A percentile compares a stretch with the other conserved stretches of the same genome.
Evolutionary conservation across 1,139 yeast genomes (phyloP).

Genomic region (Diutina pseudorugosa): DNA sequence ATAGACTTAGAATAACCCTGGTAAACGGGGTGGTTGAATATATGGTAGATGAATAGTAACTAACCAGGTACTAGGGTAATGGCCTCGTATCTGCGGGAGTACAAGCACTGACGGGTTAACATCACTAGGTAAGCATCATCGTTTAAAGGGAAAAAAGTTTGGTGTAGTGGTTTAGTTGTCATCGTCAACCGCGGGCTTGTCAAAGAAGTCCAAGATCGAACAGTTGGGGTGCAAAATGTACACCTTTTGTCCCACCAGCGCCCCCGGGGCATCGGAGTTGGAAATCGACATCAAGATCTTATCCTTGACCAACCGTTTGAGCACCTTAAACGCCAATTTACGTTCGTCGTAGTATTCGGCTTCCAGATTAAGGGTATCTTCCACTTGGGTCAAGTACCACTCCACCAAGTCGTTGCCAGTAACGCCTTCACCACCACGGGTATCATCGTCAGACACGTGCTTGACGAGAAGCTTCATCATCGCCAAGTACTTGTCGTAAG

Average conservation of each 20-base stretch:
- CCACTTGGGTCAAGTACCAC: slow-evolving; percentile 72
- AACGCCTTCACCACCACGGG: slow-evolving; percentile 48
- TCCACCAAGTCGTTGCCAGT: slow-evolving; percentile 60
- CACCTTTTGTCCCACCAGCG: slow-evolving; percentile 19
- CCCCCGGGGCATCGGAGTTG: slow-evolving; percentile 32
- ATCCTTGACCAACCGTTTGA: slow-evolving; percentile 77
- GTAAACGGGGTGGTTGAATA: no score
- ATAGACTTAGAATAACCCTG: no score
- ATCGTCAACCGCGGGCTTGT: slow-evolving; percentile 11
- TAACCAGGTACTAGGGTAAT: no score
- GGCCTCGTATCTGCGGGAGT: no score
- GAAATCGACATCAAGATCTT: slow-evolving; percentile 73
- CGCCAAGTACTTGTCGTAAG: slow-evolving; percentile 77
- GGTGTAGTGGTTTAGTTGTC: background rate
- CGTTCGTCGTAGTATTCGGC: slow-evolving; percentile 63
- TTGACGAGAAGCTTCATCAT: slow-evolving; percentile 76
- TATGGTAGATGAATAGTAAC: no score
- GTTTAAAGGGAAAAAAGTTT: no score
- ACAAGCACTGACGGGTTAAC: no score
- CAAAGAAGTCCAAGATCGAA: slow-evolving; percentile 54
- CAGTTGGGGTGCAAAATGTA: slow-evolving; percentile 89
- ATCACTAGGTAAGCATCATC: no score
- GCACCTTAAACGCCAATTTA: slow-evolving; percentile 63
- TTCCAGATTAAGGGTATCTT: slow-evolving; percentile 58
- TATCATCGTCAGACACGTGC: slow-evolving; percentile 49